phyloP scores from a whole-genome alignment of 2,329 filamentous ascomycete genomes.

The Rutstroemia sp. region DNA sequence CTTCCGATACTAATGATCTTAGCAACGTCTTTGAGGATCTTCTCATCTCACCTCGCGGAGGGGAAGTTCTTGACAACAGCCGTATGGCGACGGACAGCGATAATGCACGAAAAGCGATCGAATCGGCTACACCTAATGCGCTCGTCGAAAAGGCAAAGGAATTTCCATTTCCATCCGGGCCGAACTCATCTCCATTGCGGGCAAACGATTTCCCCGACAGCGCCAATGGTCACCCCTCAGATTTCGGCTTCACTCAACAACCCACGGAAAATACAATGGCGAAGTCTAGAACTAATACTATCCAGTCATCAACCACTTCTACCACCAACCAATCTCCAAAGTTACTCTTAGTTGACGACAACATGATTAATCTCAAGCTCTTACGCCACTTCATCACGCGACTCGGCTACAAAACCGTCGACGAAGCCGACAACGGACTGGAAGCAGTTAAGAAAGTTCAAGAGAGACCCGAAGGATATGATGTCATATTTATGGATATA shows the following conservation, averaged over 20 bases:
- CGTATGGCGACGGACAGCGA: conserved; percentile 27
- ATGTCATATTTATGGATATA: conserved; percentile 43
- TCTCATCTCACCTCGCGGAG: conserved; percentile 17
- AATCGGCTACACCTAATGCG: conserved; percentile 26
- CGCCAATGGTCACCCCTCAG: not conserved
- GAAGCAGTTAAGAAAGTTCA: conserved; percentile 40
- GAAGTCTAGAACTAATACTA: not conserved
- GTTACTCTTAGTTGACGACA: conserved; percentile 36
- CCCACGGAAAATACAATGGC: not conserved
- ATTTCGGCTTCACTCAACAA: not conserved
- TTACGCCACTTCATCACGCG: conserved; percentile 33
- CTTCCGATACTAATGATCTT: conserved; percentile 18
- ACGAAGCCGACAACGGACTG: conserved; percentile 39
- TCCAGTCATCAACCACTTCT: not conserved
- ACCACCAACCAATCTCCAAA: conserved; percentile 6
- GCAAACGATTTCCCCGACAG: not conserved
- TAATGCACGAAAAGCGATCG: conserved; percentile 27
- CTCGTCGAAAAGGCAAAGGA: conserved; percentile 20
- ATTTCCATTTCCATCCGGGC: conserved; percentile 25
- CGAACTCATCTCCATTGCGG: not conserved
- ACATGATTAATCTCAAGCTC: conserved; percentile 35
- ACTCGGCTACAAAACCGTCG: conserved; percentile 32
- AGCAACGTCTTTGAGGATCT: conserved; percentile 26
- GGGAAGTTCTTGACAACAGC: conserved; percentile 27
- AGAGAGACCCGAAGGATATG: conserved; percentile 30